Percentiles rank a stretch among this genome's conserved stretches.
phyloP scores from a whole-genome alignment of 495 filamentous ascomycete genomes.

The Hypoxylon fragiforme region DNA sequence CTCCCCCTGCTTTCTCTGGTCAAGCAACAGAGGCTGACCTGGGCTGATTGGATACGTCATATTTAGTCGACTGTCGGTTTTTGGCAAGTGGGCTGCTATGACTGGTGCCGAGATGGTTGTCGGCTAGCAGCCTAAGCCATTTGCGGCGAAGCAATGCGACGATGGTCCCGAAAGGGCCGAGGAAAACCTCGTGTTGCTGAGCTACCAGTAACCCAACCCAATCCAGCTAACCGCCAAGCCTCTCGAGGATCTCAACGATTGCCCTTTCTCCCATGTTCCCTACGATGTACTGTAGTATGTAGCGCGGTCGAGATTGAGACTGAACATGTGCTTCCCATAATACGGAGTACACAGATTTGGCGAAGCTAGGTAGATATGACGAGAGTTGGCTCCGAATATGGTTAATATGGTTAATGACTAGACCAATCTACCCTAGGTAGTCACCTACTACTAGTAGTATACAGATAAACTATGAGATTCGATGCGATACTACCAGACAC shows the following conservation, averaged over 20 bases:
- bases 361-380: too few relatives aligned
- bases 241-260: constrained; percentile 4
- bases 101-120: constrained; percentile 26
- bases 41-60: constrained; percentile 35
- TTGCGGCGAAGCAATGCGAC: constrained; percentile 21
- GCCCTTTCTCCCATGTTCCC: not conserved
- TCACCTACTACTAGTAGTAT: too few relatives aligned
- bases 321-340: too few relatives aligned
- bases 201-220: constrained; percentile 11
- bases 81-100: constrained; percentile 20
- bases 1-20: constrained; percentile 17
- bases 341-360: too few relatives aligned
- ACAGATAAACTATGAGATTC: too few relatives aligned
- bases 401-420: too few relatives aligned
- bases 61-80: constrained; percentile 33
- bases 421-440: too few relatives aligned
- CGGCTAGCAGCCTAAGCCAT: constrained; percentile 18
- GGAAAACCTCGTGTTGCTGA: constrained; percentile 40
- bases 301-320: too few relatives aligned
- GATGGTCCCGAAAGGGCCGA: constrained; percentile 34
- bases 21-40: constrained; percentile 25
- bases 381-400: too few relatives aligned
- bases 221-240: constrained; percentile 23
- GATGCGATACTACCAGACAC: too few relatives aligned
- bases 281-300: too few relatives aligned